A percentile compares a stretch with the other conserved stretches of the same genome.
phyloP scores from a whole-genome alignment of 768 basidiomycete genomes.

The Termitomyces sp. region DNA sequence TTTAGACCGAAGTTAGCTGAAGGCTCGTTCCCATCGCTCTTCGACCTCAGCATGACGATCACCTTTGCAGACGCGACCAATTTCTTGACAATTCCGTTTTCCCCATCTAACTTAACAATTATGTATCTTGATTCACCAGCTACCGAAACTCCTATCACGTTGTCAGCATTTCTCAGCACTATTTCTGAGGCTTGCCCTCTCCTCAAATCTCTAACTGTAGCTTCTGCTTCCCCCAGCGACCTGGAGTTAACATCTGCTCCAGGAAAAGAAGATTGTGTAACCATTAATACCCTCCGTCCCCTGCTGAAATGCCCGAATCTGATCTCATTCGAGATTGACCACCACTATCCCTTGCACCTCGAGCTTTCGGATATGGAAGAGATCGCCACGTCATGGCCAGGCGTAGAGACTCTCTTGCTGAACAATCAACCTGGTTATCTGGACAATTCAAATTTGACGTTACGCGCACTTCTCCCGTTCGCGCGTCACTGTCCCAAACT shows the following conservation, averaged over 20 bases:
- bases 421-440: conserved; percentile 39
- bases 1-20: conserved; percentile 39
- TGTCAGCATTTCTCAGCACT: conserved; percentile 37
- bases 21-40: conserved; percentile 48
- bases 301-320: conserved; percentile 27
- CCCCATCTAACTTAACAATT: conserved; percentile 43
- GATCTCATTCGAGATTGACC: conserved; percentile 28
- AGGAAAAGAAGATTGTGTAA: conserved; percentile 19
- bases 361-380: conserved; percentile 36
- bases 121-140: conserved; percentile 46
- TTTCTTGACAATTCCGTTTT: conserved; percentile 37
- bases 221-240: conserved; percentile 23
- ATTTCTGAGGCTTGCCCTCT: conserved; percentile 41
- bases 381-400: conserved; percentile 39
- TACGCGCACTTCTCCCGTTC: conserved; percentile 34
- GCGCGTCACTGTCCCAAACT: conserved; percentile 34
- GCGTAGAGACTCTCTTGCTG: conserved; percentile 35
- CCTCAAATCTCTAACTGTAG: conserved; percentile 39
- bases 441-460: conserved; percentile 24
- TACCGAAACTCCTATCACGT: conserved; percentile 33
- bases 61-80: conserved; percentile 36
- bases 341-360: conserved; percentile 32
- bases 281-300: conserved; percentile 28
- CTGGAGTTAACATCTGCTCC: neutral
- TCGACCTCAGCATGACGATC: conserved; percentile 44